phyloP scores from a whole-genome alignment of 176 grass and related monocot species.

The Echinochloa phyllopogon region DNA sequence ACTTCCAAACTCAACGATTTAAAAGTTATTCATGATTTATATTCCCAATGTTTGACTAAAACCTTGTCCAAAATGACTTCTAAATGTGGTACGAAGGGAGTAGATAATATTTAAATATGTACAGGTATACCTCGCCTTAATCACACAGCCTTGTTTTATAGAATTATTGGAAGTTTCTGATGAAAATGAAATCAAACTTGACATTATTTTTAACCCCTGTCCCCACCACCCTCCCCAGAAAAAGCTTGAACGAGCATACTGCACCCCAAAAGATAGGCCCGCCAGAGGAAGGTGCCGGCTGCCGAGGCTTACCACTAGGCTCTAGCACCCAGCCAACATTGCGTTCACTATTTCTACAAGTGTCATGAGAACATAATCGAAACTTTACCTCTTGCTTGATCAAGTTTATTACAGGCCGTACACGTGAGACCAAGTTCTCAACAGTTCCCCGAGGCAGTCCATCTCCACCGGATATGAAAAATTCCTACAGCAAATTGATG shows the following conservation, averaged over 20 bases:
- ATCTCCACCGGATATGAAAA: constrained; percentile 99
- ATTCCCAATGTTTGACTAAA: too few relatives aligned
- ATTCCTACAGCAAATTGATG: constrained; percentile 70
- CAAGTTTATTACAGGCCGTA: constrained; percentile 87
- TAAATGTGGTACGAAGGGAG: too few relatives aligned
- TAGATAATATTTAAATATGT: constrained; percentile 12
- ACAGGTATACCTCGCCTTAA: neutral
- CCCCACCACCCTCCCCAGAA: too few relatives aligned
- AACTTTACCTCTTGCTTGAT: constrained; percentile 83
- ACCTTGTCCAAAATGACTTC: too few relatives aligned
- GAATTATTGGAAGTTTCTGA: neutral
- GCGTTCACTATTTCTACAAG: neutral
- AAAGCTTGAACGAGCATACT: neutral
- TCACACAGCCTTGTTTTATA: neutral
- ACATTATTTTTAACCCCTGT: neutral
- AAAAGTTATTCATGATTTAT: too few relatives aligned
- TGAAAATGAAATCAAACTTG: neutral
- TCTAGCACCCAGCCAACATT: neutral
- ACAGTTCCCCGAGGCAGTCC: constrained; percentile 98
- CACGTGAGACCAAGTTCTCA: constrained; percentile 82
- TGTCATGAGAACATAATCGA: constrained; percentile 26
- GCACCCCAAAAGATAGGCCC: neutral
- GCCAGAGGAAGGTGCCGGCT: neutral
- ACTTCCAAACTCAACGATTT: too few relatives aligned
- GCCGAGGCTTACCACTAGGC: neutral